These are phyloP conservation scores for Hypholoma fasciculare DNA, from an alignment of 768 basidiomycete species.

Conservation along the genomic window DNA sequence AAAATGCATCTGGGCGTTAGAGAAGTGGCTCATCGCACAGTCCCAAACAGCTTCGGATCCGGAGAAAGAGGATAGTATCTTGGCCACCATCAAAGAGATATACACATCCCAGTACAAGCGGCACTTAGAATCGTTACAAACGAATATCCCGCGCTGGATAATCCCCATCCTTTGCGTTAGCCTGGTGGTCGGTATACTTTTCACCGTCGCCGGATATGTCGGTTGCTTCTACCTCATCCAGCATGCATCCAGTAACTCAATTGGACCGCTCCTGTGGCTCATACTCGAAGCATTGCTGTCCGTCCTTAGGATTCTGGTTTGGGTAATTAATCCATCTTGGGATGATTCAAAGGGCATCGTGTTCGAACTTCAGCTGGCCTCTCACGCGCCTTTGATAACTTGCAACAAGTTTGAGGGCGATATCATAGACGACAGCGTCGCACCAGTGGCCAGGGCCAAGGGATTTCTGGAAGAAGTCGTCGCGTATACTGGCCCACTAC, in stretches of 20 bases:
- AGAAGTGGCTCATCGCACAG: neutral
- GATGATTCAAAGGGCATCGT: conserved; percentile 9
- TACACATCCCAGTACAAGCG: neutral
- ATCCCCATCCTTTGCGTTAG: neutral
- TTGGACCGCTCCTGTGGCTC: conserved; percentile 11
- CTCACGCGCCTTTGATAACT: conserved; percentile 7
- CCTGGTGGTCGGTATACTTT: neutral
- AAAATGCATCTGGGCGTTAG: conserved; percentile 8
- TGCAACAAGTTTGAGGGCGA: conserved; percentile 6
- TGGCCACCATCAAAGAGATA: neutral
- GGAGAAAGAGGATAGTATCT: neutral
- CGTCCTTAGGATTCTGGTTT: conserved; percentile 9
- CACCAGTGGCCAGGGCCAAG: neutral
- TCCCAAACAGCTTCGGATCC: neutral
- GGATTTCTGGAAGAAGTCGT: conserved; percentile 8
- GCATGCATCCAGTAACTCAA: neutral
- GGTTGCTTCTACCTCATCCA: conserved; percentile 11
- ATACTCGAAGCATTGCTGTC: conserved; percentile 9
- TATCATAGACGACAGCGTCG: neutral
- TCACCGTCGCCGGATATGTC: conserved; percentile 8
- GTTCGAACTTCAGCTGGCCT: conserved; percentile 5
- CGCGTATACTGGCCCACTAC: conserved; percentile 7
- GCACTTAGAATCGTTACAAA: neutral
- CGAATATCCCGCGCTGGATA: neutral
- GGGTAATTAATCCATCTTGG: conserved; percentile 12